Base-by-base conservation (phyloP, 106 monocot genomes). In the Xerophyta viscosa region DNA sequence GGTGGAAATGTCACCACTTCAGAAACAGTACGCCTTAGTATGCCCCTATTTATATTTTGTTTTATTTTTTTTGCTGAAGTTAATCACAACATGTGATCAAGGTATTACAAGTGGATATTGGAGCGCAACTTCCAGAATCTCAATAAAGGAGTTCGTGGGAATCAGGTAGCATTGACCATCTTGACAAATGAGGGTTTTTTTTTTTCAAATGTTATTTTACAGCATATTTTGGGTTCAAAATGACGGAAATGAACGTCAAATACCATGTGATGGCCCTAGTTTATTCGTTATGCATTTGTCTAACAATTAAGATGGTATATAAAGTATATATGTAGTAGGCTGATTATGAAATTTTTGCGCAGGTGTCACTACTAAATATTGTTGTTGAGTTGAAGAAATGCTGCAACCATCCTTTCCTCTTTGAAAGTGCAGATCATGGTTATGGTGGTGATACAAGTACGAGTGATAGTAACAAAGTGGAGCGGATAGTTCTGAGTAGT, bases 31-130 rank as follows among this genome's bases (percentile, higher is more conserved):
- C 73, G 73, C n/a, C n/a, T n/a, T n/a, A n/a, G n/a, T n/a, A n/a
- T n/a, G n/a, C n/a, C n/a, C n/a, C n/a, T n/a, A n/a, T n/a, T n/a
- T n/a, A n/a, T n/a, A n/a, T n/a, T n/a, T n/a, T 17, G 8, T 31
- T 3, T 19, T 31, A 17, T 27, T 54, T 31, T 14, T 15, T 12
- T 29, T 31, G 6, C 10, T 3, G 29, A 17, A 6, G 2, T 54
- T 54, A 28, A 7, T 19, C 17, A 30, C 30, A 1, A 17, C 31
- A 4, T 31, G 13, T 31, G 1, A 4, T 48, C 2, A 20, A 91
- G 96, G 82, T 98, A 98, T 60, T 98, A 98, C 71, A 98, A 90
- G 48, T 98, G 96, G 96, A 98, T 98, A 63, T 69, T 98, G 73
- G 96, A 90, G 63, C 86, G 96, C 12, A 98, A 98, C 64, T 98